Evolutionary conservation across 1,284 basidiomycete genomes (phyloP).

Genomic region (Tilletia caries): DNA sequence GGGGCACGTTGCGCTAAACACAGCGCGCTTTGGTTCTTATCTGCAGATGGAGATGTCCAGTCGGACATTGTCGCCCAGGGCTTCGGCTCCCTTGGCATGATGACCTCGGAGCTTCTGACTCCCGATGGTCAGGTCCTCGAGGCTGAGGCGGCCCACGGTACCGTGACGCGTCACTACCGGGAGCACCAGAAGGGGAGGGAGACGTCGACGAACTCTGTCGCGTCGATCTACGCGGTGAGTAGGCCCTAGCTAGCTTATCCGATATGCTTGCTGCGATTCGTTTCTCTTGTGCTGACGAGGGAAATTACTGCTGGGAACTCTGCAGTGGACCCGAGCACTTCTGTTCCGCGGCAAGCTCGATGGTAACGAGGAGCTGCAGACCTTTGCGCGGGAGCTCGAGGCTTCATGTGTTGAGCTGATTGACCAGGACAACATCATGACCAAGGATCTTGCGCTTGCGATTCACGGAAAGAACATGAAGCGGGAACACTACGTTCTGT

Average conservation of each 20-base stretch:
- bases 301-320: not conserved
- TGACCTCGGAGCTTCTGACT: conserved; percentile 94
- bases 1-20: no score
- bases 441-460: conserved; percentile 82
- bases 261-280: not conserved
- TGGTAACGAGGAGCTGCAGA: conserved; percentile 69
- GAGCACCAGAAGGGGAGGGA: conserved; percentile 89
- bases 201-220: conserved; percentile 90
- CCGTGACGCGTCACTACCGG: conserved; percentile 82
- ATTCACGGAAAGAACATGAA: conserved; percentile 76
- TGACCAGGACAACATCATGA: conserved; percentile 85
- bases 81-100: conserved; percentile 90
- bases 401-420: conserved; percentile 85
- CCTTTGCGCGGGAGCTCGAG: conserved; percentile 80
- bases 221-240: conserved; percentile 80
- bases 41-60: conserved; percentile 78
- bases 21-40: no score
- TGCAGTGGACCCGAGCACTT: conserved; percentile 81
- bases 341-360: conserved; percentile 87
- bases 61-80: conserved; percentile 60
- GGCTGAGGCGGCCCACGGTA: conserved; percentile 72
- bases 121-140: conserved; percentile 89
- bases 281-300: not conserved
- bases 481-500: conserved; percentile 50
- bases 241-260: no score